Evolutionary conservation across 768 basidiomycete species (phyloP).

Genomic region (Dacryopinax primogenitus): DNA sequence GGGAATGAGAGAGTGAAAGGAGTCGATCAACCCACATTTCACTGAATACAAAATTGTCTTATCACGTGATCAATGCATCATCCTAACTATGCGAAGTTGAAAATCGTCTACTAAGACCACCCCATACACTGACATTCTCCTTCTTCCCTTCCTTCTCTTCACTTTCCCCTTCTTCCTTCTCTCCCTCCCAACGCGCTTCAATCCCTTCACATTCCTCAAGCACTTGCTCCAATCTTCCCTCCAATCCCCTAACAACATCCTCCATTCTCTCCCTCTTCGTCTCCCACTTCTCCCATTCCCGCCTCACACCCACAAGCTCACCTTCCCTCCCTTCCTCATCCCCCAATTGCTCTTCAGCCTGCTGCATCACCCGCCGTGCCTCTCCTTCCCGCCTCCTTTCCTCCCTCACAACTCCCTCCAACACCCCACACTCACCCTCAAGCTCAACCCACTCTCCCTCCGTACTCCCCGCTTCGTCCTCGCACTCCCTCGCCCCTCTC

Average conservation of each 20-base stretch:
- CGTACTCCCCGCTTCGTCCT: neutral
- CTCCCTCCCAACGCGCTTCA: neutral
- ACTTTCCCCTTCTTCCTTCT: neutral
- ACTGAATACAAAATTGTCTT: too few relatives aligned
- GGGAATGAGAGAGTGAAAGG: too few relatives aligned
- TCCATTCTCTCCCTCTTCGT: neutral
- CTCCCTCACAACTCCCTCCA: neutral
- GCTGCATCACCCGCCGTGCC: too few relatives aligned
- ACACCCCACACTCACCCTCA: neutral
- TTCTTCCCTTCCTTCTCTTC: neutral
- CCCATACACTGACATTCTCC: slow-evolving; percentile 4
- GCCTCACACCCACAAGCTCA: neutral
- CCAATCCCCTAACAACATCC: neutral
- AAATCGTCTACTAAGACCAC: neutral
- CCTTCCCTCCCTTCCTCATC: neutral
- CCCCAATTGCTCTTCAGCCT: neutral
- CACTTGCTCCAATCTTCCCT: neutral
- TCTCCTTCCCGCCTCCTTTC: too few relatives aligned
- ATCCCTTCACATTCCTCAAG: neutral
- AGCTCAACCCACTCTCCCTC: slow-evolving; percentile 7
- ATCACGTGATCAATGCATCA: too few relatives aligned
- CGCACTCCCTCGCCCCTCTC: neutral
- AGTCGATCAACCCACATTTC: too few relatives aligned
- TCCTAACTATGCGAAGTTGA: neutral
- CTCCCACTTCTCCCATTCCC: slow-evolving; percentile 5